Percentiles rank a stretch among this genome's conserved stretches.
These are phyloP conservation scores for Umbilicus rupestris DNA, from an alignment of 164 flowering plant species.

Conservation along the genomic window DNA sequence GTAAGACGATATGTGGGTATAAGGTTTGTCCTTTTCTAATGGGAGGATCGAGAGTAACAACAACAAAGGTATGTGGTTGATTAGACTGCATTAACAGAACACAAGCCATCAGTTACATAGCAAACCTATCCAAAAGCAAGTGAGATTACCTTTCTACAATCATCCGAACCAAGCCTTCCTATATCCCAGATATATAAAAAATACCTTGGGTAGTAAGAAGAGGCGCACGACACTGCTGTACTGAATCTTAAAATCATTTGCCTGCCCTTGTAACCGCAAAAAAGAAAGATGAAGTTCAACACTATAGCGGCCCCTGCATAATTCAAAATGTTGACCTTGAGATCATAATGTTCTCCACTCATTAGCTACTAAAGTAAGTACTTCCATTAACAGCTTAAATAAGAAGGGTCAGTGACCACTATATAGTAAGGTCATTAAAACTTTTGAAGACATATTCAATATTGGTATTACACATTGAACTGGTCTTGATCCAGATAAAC, in stretches of 20 bases:
- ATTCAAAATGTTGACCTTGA: slow-evolving; percentile 4
- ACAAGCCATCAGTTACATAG: slow-evolving; percentile 10
- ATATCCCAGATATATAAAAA: neutral
- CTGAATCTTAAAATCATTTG: slow-evolving; percentile 96
- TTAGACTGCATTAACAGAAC: slow-evolving; percentile 58
- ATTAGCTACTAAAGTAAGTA: neutral
- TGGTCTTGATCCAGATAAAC: neutral
- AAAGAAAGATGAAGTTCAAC: slow-evolving; percentile 93
- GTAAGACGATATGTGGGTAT: slow-evolving; percentile 96
- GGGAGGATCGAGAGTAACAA: slow-evolving; percentile 93
- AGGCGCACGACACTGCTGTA: slow-evolving; percentile 96
- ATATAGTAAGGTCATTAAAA: neutral
- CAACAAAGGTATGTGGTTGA: slow-evolving; percentile 92
- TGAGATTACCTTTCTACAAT: neutral
- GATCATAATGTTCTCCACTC: neutral
- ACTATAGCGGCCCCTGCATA: slow-evolving; percentile 80
- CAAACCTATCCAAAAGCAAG: neutral
- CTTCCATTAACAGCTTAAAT: neutral
- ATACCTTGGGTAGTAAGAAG: slow-evolving; percentile 89
- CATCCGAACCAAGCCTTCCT: neutral
- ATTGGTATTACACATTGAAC: neutral
- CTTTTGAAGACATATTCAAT: neutral
- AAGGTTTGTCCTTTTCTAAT: slow-evolving; percentile 96
- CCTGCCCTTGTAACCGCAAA: slow-evolving; percentile 86
- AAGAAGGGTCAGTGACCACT: neutral